Evolutionary conservation across 495 filamentous ascomycete genomes (phyloP), one percentile per base, ranked within the genome.

Genomic region (Acidiella bohemica): DNA sequence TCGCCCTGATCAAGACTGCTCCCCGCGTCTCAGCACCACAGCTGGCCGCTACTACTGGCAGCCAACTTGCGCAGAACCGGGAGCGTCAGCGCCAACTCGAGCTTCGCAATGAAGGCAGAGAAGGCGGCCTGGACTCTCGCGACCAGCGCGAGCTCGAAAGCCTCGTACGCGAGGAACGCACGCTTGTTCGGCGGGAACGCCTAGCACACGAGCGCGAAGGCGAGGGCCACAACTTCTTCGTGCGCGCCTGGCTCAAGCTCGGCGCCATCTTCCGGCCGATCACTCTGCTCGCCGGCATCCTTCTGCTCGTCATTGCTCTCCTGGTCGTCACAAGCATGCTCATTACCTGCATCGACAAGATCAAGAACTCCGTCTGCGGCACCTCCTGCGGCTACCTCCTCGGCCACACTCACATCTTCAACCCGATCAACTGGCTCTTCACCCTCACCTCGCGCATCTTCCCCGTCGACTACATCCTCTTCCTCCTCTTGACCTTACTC

Each of bases 301-400:
- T 93, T 5, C 63, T 95, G 13, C 64, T 93, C 2, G 41, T 78
- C 13, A 44, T 93, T 19, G 64, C 80, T 7, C 58, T 93, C 21
- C 40, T 87, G 16, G 69, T 85, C 46, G 94, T 84, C 76, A 68
- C 78, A 7, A 88, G 81, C 21, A 97, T 96, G 92, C 71, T 96
- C 39, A 75, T 96, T 53, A 97, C 88, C 0, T 77, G 76, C 44
- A 87, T 95, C 56, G 90, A 97, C 68, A 96, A 97, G 62, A 81
- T 84, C 13, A 84, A 79, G 51, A 95, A 96, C 61, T 94, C 85
- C 0, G 58, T 90, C 47, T 97, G 90, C 74, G 85, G 87, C 57
- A 67, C 74, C 39, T 74, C 75, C 51, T 97, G 90, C 60, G 90
- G 90, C 25, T 97, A 94, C 61, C 80, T 96, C 37, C 74, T 96